Base-by-base conservation (phyloP, 257 asterid genomes). In the Cinchona pubescens region DNA sequence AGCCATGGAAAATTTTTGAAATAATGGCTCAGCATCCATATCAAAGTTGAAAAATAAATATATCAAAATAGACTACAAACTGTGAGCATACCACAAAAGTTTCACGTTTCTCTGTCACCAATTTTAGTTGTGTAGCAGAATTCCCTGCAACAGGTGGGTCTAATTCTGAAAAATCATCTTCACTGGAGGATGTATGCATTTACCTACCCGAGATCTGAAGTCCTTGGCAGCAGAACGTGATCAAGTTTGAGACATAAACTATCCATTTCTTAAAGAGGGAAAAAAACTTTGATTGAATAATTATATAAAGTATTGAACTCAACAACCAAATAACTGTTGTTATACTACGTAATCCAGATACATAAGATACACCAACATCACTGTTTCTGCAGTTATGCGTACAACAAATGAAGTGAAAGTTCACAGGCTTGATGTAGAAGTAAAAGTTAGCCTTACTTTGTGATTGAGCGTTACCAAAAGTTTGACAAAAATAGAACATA, bases 91-190 rank as follows among this genome's bases (percentile, higher is more conserved):
- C 89, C 86, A 25, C 14, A 8, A 62, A 69, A 58, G 16, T 74
- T 34, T 83, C 84, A 0, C 74, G 78, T 80, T 86, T 86, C 86
- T 79, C 75, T 1, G 89, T 82, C 40, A 63, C 76, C 77, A 80
- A 65, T 76, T 77, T 81, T 65, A 81, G 75, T 42, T 38, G 78
- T 69, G 75, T 45, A 71, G 70, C 64, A 29, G 69, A 48, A 74
- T 37, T 61, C 38, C 76, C 81, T 14, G 79, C 68, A 59, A 61
- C 67, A 35, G 81, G 76, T 6, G 87, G 84, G 61, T 87, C 93
- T 73, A 88, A 78, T 72, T 88, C 93, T 25, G 79, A 72, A 83
- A 88, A 85, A 12, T 82, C 86, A 69, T 85, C 86, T 70, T 83
- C 81, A n/a, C 51, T 30, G 11, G 69, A 76, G 58, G 75, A 79